Evolutionary conservation across 2,329 filamentous ascomycete genomes (phyloP).

Genomic region (Cadophora malorum): DNA sequence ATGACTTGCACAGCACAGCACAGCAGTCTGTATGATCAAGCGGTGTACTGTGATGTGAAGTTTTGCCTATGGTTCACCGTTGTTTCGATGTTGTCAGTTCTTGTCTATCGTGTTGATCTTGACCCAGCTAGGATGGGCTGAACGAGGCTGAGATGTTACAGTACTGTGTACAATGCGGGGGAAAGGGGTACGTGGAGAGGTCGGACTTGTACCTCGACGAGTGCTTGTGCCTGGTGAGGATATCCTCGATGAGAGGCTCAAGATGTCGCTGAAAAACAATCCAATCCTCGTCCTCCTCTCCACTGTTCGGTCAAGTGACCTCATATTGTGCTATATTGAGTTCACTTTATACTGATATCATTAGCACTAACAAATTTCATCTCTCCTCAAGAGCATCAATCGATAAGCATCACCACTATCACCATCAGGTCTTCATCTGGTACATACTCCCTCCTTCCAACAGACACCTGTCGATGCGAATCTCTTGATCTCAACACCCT

Average conservation of each 20-base stretch:
- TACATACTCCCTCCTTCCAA: no score
- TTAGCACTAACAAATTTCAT: neutral
- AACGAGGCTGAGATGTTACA: neutral
- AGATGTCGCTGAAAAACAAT: neutral
- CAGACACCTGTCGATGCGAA: no score
- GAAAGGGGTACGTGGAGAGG: neutral
- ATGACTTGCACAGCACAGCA: no score
- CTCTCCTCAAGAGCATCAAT: no score
- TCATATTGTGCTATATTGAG: neutral
- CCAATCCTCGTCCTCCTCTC: neutral
- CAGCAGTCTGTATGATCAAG: neutral
- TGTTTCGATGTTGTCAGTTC: neutral
- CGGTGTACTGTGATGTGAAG: neutral
- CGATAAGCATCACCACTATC: no score
- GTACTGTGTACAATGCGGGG: slow-evolving; percentile 6
- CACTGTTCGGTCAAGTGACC: neutral
- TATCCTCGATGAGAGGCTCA: neutral
- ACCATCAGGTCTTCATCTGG: no score
- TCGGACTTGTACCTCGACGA: neutral
- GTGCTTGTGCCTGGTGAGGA: neutral
- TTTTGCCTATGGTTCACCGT: slow-evolving; percentile 7
- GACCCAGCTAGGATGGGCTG: neutral
- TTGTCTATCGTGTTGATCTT: neutral
- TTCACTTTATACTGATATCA: neutral
- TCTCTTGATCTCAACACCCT: no score